Evolutionary conservation across 257 asterid species (phyloP).

Genomic region (Verbascum thapsus): DNA sequence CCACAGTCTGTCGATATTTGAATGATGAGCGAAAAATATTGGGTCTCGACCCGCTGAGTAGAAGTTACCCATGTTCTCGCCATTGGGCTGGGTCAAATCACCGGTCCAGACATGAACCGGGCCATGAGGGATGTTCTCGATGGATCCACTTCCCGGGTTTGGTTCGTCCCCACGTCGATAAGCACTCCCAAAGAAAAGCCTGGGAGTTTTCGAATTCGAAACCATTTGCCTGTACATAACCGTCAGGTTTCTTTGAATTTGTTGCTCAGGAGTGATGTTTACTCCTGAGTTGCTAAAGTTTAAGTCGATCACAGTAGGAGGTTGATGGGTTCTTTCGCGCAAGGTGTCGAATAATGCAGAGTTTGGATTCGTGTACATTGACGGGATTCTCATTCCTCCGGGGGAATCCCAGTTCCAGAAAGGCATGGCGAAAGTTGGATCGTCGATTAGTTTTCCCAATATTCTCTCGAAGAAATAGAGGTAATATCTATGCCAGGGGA

Average conservation of each 20-base stretch:
- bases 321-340: slow-evolving; percentile 66
- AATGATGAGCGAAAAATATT: slow-evolving; percentile 73
- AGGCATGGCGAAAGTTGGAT: slow-evolving; percentile 73
- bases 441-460: slow-evolving; percentile 59
- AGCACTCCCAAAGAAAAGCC: slow-evolving; percentile 64
- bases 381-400: slow-evolving; percentile 64
- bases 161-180: slow-evolving; percentile 70
- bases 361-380: slow-evolving; percentile 42
- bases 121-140: slow-evolving; percentile 74
- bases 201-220: slow-evolving; percentile 50
- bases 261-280: slow-evolving; percentile 30
- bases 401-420: slow-evolving; percentile 85
- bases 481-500: slow-evolving; percentile 72
- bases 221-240: slow-evolving; percentile 85
- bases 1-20: slow-evolving; percentile 80
- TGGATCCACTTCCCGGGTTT: slow-evolving; percentile 60
- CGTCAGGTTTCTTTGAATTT: slow-evolving; percentile 42
- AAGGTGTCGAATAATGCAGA: slow-evolving; percentile 60
- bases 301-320: slow-evolving; percentile 58
- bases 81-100: slow-evolving; percentile 59
- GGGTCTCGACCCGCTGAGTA: slow-evolving; percentile 88
- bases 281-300: slow-evolving; percentile 49
- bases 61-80: slow-evolving; percentile 80
- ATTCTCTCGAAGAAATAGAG: slow-evolving; percentile 77
- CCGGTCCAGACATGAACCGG: slow-evolving; percentile 81